Evolutionary conservation across 768 basidiomycete species (phyloP).

Genomic region (Podaxis rugospora): DNA sequence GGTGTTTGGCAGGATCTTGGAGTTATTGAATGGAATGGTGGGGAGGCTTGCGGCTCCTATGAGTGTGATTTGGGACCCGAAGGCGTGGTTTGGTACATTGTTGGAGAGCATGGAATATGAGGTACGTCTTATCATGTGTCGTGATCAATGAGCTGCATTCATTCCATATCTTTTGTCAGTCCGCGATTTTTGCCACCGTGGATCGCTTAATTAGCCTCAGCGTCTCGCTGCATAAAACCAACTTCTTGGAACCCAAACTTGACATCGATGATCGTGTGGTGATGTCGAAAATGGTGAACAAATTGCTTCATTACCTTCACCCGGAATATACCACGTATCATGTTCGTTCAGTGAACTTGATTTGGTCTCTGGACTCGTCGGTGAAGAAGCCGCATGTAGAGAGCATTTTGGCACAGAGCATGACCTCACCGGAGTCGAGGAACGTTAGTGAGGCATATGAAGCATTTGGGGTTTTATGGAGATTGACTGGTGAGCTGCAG

Average conservation of each 20-base stretch:
- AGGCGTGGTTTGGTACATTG: conserved; percentile 55
- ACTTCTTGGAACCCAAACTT: conserved; percentile 47
- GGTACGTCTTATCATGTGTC: conserved; percentile 28
- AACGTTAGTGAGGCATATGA: conserved; percentile 63
- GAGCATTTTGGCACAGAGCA: conserved; percentile 68
- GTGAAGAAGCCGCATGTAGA: conserved; percentile 63
- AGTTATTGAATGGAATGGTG: conserved; percentile 47
- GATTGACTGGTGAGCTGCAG: conserved; percentile 62
- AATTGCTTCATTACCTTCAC: conserved; percentile 73
- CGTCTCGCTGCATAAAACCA: conserved; percentile 49
- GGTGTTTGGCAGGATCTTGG: conserved; percentile 47
- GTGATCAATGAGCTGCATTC: neutral
- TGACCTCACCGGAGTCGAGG: conserved; percentile 50
- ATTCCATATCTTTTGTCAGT: conserved; percentile 29
- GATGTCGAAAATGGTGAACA: conserved; percentile 56
- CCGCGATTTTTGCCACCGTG: conserved; percentile 59
- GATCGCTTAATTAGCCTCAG: conserved; percentile 58
- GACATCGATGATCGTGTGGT: conserved; percentile 50
- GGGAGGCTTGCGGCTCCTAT: conserved; percentile 35
- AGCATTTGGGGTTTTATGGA: conserved; percentile 91
- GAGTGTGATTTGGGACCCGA: conserved; percentile 55
- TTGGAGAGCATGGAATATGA: conserved; percentile 52
- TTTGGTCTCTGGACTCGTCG: conserved; percentile 74
- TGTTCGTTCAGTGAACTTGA: conserved; percentile 70
- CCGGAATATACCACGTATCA: conserved; percentile 70